A percentile compares a stretch with the other conserved stretches of the same genome.
Evolutionary conservation across 1,284 basidiomycete genomes (phyloP).

Genomic region (Marasmius sp.): DNA sequence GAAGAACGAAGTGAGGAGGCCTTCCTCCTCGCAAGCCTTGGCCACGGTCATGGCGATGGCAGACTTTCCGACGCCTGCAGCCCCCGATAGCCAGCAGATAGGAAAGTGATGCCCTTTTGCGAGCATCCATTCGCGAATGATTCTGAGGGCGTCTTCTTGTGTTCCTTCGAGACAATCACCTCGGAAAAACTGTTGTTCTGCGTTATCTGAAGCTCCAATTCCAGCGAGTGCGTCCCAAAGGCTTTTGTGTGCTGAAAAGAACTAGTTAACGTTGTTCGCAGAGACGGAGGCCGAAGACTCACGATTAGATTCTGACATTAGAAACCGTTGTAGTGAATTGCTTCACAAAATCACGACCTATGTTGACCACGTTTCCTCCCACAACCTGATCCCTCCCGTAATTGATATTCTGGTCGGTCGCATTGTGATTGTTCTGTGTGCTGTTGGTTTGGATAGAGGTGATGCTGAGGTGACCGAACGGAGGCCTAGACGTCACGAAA

Average conservation of each 20-base stretch:
- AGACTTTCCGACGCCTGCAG: conserved; percentile 7
- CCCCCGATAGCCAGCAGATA: conserved; percentile 17
- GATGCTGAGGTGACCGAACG: not conserved
- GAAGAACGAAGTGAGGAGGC: conserved; percentile 13
- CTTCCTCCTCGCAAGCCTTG: not conserved
- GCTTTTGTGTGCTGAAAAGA: too few species aligned
- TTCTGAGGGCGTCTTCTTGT: conserved; percentile 8
- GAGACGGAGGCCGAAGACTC: too few species aligned
- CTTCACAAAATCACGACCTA: too few species aligned
- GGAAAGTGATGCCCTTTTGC: not conserved
- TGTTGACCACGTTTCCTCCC: too few species aligned
- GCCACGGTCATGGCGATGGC: conserved; percentile 18
- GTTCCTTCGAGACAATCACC: conserved; percentile 13
- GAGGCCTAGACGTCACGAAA: not conserved
- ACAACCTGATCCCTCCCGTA: too few species aligned
- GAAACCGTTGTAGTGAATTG: too few species aligned
- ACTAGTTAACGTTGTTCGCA: too few species aligned
- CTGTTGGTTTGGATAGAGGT: conserved; percentile 8
- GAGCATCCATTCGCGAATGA: conserved; percentile 12
- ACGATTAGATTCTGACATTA: too few species aligned
- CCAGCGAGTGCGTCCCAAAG: not conserved
- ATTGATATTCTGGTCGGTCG: too few species aligned
- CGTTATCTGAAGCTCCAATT: not conserved
- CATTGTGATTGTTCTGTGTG: too few species aligned
- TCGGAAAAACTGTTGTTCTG: not conserved